Base-by-base conservation (phyloP, 441 rosid genomes). In the Theobroma grandiflorum region DNA sequence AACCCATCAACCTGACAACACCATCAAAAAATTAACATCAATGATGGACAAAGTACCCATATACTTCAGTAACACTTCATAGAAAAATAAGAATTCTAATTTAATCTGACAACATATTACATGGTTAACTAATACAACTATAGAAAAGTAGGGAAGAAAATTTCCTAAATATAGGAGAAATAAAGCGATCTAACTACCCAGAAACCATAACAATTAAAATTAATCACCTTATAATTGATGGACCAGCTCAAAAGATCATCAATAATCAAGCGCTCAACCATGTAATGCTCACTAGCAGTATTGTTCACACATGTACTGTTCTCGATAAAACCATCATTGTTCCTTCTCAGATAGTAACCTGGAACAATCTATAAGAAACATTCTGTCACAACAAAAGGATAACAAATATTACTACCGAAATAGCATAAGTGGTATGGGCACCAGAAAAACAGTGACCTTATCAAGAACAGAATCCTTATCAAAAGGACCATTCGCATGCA, bases 281-380 rank as follows among this genome's bases (percentile, higher is more conserved):
- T 95, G 82, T 91, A 93, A 87, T 97, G 99, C 90, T 97, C 99
- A 35, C 99, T 97, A 74, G 99, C 98, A 66, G 98, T 95, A 89
- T 97, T 94, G 78, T 97, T 97, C 81, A 90, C 83, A 64, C 99
- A 97, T 70, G 99, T 88, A 81, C 98, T 97, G 82, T 95, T 75
- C 90, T 97, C 98, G 65, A 95, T 87, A 78, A 86, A 83, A 76
- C 99, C 98, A 86, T 94, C 95, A 38, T 76, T 84, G 86, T 92
- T 92, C 90, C 97, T 90, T 86, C 99, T 89, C 91, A 97, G 84
- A 90, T 95, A 93, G 88, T 97, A 97, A 78, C 99, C 99, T 80
- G 99, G 99, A 87, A 97, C 99, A 88, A 95, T 90, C 98, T 97
- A 81, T 76, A 79, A 78, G 49, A 82, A 80, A 65, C 66, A 55